Evolutionary conservation across 805 yeast genomes (phyloP).

Genomic region (Teunomyces cretensis): DNA sequence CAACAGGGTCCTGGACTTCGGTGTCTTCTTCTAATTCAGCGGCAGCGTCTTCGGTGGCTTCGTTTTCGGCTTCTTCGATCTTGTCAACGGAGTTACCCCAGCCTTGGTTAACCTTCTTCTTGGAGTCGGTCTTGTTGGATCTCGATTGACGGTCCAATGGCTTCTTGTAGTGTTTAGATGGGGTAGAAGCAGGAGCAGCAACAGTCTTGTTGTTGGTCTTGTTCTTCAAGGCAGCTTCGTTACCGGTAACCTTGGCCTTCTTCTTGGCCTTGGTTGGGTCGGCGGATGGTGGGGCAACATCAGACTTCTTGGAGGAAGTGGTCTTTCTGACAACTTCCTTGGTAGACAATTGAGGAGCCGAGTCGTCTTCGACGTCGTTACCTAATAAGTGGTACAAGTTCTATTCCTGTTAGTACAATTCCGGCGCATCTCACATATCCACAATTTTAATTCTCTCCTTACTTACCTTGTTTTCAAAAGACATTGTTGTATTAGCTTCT

Average conservation of each 20-base stretch:
- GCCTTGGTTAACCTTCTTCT: conserved; percentile 78
- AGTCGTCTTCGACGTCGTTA: conserved; percentile 85
- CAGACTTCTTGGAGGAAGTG: conserved; percentile 85
- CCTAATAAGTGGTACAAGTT: conserved; percentile 83
- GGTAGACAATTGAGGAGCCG: conserved; percentile 54
- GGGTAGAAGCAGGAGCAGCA: conserved; percentile 53
- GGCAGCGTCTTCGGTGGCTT: conserved; percentile 42
- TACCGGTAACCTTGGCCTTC: conserved; percentile 71
- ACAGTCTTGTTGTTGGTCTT: conserved; percentile 65
- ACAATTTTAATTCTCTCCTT: not conserved
- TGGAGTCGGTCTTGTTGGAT: conserved; percentile 79
- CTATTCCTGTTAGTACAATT: conserved; percentile 29
- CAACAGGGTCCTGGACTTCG: conserved; percentile 49
- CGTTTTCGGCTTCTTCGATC: conserved; percentile 67
- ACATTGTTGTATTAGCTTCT: conserved; percentile 26
- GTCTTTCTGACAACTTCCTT: conserved; percentile 78
- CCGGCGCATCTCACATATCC: not conserved
- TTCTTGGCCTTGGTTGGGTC: conserved; percentile 77
- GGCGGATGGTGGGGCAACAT: conserved; percentile 77
- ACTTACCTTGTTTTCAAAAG: conserved; percentile 51
- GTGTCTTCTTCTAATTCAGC: conserved; percentile 39
- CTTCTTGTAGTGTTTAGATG: conserved; percentile 55
- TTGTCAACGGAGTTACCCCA: conserved; percentile 79
- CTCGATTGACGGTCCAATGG: conserved; percentile 84
- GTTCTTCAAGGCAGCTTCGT: conserved; percentile 81